A percentile compares a stretch with the other conserved stretches of the same genome.
Evolutionary conservation across 768 basidiomycete species (phyloP).

Genomic region (Asterophora lycoperdoides): DNA sequence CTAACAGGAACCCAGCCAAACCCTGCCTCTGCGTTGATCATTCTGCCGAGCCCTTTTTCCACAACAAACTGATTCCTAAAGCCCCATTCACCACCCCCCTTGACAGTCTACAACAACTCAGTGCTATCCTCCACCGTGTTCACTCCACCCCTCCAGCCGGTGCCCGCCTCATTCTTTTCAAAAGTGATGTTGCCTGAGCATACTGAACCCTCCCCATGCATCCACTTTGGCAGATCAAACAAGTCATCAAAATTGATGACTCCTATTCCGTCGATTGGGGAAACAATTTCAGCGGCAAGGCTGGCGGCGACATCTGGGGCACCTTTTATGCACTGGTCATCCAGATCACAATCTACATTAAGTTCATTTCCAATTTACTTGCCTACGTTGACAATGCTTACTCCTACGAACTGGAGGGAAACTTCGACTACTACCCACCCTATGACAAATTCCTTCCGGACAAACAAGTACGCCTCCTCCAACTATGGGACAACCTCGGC

Average conservation of each 20-base stretch:
- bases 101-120: neutral
- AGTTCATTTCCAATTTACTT: conserved; percentile 16
- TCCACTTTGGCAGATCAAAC: neutral
- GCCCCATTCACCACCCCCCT: neutral
- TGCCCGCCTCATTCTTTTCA: no score
- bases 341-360: neutral
- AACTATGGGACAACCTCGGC: no score
- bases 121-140: neutral
- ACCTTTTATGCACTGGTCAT: conserved; percentile 11
- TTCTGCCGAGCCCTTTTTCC: neutral
- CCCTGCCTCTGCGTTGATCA: neutral
- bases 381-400: conserved; percentile 33
- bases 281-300: conserved; percentile 7
- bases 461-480: conserved; percentile 42
- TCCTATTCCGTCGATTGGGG: neutral
- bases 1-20: neutral
- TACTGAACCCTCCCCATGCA: conserved; percentile 16
- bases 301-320: conserved; percentile 21
- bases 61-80: neutral
- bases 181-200: conserved; percentile 24
- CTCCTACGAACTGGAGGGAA: conserved; percentile 16
- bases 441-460: no score
- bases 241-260: neutral
- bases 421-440: no score
- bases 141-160: neutral